Evolutionary conservation across 2,329 filamentous ascomycete genomes (phyloP), one percentile per base, ranked within the genome.

Genomic region (Lasiodiplodia sp.): DNA sequence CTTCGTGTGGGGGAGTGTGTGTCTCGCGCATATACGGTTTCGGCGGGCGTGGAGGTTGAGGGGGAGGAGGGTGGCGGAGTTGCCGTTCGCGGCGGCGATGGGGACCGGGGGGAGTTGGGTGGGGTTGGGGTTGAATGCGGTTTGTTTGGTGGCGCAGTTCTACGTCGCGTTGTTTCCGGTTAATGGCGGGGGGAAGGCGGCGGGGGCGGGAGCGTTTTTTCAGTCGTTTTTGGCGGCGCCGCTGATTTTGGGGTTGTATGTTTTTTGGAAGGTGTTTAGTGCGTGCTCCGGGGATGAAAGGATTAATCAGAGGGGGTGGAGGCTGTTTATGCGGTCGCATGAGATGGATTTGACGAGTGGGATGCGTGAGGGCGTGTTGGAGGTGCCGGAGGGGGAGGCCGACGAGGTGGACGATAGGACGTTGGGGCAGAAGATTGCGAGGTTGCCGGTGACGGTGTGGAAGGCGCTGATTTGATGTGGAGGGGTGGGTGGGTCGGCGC

Each of bases 11-110:
- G 88, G 86, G 68, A 92, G 92, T 72, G 95, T 97, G 78, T 97
- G 93, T 79, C 82, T 96, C 18, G 88, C 91, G 28, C 94, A 97
- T 80, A 96, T 97, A 76, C 92, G 94, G 67, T 97, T 97, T 86
- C 92, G 94, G 71, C 82, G 83, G 70, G 79, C 77, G 23, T 81
- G 79, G 79, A 71, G 71, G 51, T 74, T 76, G 68, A 76, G 79
- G 64, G 78, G 78, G 34, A 76, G 78, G 70, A 77, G 76, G 16
- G 66, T 82, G 21, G 80, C 82, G 52, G 82, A 83, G 73, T 76
- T 83, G 31, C 81, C 82, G 1, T 83, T 28, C 28, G 28, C 28
- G 28, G 28, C 28, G 28, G 28, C 28, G 28, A 28, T 28, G 28
- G 28, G 28, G 28, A 28, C 28, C 4, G 1, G 0, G 28, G 28